Evolutionary conservation across 257 asterid species (phyloP).

Genomic region (Sherardia arvensis): DNA sequence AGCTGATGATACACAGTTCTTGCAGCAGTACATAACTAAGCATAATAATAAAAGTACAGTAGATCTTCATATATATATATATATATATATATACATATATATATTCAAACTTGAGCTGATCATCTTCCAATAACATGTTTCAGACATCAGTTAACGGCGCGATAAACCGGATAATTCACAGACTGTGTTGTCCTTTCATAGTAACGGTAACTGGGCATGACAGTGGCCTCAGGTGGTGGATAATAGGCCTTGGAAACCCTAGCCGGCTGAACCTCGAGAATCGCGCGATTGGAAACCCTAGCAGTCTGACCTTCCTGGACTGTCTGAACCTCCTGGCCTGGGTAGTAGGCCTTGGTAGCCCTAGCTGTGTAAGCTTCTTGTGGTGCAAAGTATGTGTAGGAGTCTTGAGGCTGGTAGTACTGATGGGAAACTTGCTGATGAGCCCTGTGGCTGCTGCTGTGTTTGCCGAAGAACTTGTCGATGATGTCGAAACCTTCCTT

Average conservation of each 20-base stretch:
- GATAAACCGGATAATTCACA: background rate
- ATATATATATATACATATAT: too few relatives aligned
- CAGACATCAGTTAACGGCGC: background rate
- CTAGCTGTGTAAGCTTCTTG: background rate
- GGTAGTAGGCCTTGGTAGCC: background rate
- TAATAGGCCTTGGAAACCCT: background rate
- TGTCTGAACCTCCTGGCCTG: background rate
- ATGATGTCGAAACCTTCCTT: background rate
- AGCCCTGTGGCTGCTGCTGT: background rate
- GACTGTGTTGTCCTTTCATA: background rate
- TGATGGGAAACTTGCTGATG: background rate
- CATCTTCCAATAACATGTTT: too few relatives aligned
- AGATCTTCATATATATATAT: background rate
- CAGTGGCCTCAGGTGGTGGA: background rate
- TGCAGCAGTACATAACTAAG: background rate
- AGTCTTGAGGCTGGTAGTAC: background rate
- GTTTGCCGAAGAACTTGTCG: background rate
- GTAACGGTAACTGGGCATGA: background rate
- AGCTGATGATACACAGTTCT: background rate
- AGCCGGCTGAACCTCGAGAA: background rate
- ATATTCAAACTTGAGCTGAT: too few relatives aligned
- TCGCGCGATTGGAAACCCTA: background rate
- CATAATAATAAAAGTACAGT: background rate
- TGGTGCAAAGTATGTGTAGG: background rate
- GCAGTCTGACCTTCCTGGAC: too few relatives aligned